Evolutionary conservation across 257 asterid genomes (phyloP).

Genomic region (Sherardia arvensis): DNA sequence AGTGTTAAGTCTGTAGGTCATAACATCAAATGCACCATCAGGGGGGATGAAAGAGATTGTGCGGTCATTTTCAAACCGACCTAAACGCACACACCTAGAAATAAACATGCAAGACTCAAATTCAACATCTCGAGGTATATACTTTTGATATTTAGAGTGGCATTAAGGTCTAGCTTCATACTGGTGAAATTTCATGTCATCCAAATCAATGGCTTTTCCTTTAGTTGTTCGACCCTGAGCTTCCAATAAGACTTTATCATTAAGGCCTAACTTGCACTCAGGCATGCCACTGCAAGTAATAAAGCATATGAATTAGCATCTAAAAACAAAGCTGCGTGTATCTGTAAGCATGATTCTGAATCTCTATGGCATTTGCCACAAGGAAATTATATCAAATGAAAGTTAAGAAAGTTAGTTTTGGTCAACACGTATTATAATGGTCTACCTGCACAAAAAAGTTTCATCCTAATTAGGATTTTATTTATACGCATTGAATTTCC

Average conservation of each 20-base stretch:
- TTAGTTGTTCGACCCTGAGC: constrained; percentile 44
- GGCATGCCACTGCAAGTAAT: constrained; percentile 37
- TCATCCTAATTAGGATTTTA: background rate
- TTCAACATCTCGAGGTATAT: background rate
- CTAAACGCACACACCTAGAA: constrained; percentile 47
- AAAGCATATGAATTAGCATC: background rate
- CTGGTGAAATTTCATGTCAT: constrained; percentile 49
- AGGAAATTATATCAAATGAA: background rate
- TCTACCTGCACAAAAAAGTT: background rate
- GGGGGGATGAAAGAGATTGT: constrained; percentile 52
- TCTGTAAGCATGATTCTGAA: background rate
- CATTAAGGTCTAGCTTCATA: constrained; percentile 6
- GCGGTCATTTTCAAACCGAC: constrained; percentile 47
- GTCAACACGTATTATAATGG: background rate
- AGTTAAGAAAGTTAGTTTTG: background rate
- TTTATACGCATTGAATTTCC: background rate
- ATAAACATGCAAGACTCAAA: background rate
- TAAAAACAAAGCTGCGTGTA: background rate
- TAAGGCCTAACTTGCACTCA: constrained; percentile 44
- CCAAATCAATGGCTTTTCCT: constrained; percentile 50
- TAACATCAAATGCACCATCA: constrained; percentile 48
- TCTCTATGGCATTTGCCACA: background rate
- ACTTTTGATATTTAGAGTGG: background rate
- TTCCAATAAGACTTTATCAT: constrained; percentile 39
- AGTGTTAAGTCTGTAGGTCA: constrained; percentile 48